Evolutionary conservation across 2,329 filamentous ascomycete genomes (phyloP).

Genomic region (Aureobasidium vineae): DNA sequence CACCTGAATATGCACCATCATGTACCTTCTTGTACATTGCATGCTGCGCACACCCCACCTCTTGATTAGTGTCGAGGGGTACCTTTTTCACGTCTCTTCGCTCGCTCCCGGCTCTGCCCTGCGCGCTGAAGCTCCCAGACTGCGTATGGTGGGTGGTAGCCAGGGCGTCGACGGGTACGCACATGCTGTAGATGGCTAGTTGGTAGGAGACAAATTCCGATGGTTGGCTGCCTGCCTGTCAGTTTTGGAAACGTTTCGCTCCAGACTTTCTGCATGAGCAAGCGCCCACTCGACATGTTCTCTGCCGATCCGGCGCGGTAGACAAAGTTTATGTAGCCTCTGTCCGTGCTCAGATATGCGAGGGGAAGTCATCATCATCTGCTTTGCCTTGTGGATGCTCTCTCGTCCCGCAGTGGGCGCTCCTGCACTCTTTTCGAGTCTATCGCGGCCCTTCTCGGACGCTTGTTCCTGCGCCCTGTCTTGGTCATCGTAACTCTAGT

Average conservation of each 20-base stretch:
- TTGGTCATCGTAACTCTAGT: conserved; percentile 8
- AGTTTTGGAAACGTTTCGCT: conserved; percentile 11
- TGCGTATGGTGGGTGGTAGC: not conserved
- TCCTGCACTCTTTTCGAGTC: conserved; percentile 5
- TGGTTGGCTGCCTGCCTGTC: conserved; percentile 16
- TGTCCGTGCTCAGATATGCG: conserved; percentile 11
- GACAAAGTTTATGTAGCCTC: conserved; percentile 12
- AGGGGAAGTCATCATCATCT: conserved; percentile 21
- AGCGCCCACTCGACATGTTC: conserved; percentile 18
- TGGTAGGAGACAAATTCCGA: not conserved
- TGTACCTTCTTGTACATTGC: conserved; percentile 17
- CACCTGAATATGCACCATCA: conserved; percentile 19
- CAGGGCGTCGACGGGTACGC: not conserved
- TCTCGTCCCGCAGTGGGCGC: conserved; percentile 12
- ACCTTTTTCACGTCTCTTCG: not conserved
- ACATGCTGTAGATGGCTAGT: not conserved
- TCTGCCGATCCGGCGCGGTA: conserved; percentile 18
- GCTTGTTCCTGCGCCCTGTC: conserved; percentile 21
- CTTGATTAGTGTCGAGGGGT: conserved; percentile 18
- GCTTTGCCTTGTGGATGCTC: conserved; percentile 16
- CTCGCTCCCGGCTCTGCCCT: not conserved
- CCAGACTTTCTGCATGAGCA: conserved; percentile 17
- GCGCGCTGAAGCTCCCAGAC: not conserved
- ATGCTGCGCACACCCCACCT: conserved; percentile 19
- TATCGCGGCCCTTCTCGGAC: conserved; percentile 19